These are phyloP conservation scores for Lantana camara DNA, from an alignment of 257 asterid species.

Conservation along the genomic window DNA sequence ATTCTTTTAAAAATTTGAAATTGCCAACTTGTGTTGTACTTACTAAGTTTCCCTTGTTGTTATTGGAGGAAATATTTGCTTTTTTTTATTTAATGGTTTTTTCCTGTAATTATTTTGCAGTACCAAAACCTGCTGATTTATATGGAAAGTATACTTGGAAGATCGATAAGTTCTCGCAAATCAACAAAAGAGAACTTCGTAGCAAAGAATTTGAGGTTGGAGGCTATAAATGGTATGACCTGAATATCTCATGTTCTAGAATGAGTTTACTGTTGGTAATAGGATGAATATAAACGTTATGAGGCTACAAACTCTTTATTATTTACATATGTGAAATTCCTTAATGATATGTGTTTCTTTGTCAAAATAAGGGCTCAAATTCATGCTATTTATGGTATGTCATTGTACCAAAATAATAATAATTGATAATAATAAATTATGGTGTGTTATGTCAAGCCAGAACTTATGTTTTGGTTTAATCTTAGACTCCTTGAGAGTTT, in stretches of 20 bases:
- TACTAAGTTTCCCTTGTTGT: not conserved
- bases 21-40: not conserved
- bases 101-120: conserved; percentile 37
- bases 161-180: conserved; percentile 58
- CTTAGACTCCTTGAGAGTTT: conserved; percentile 29
- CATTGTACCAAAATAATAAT: too few species aligned
- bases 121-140: conserved; percentile 52
- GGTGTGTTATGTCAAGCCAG: conserved; percentile 17
- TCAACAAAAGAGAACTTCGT: conserved; percentile 60
- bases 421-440: too few species aligned
- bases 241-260: not conserved
- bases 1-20: not conserved
- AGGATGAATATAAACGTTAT: not conserved
- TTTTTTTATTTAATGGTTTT: conserved; percentile 12
- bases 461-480: not conserved
- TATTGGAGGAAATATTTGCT: not conserved
- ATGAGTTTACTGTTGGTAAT: not conserved
- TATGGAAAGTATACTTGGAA: conserved; percentile 64
- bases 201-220: conserved; percentile 67
- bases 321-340: too few species aligned
- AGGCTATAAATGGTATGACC: conserved; percentile 58
- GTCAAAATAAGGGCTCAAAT: too few species aligned
- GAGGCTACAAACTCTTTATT: conserved; percentile 6
- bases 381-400: too few species aligned
- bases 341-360: too few species aligned